phyloP scores from a whole-genome alignment of 2,329 filamentous ascomycete species.

The Cladobotryum protrusum region DNA sequence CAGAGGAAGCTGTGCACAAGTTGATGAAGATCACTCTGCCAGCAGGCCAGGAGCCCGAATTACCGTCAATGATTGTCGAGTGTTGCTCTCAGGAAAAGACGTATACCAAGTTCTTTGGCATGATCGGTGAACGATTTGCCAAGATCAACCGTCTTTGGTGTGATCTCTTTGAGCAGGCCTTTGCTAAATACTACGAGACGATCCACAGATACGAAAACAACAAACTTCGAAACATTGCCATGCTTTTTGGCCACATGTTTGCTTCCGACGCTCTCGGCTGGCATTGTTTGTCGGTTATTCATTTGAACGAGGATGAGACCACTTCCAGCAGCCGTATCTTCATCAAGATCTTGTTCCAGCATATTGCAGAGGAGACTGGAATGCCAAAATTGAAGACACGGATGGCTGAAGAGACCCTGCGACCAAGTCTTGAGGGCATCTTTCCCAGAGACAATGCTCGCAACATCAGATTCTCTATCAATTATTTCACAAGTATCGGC shows the following conservation, averaged over 20 bases:
- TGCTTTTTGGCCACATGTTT: constrained; percentile 89
- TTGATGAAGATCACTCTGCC: constrained; percentile 91
- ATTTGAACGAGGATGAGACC: constrained; percentile 93
- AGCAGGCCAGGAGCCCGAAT: constrained; percentile 75
- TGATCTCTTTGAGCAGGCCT: constrained; percentile 84
- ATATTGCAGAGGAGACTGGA: constrained; percentile 80
- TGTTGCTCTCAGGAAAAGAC: constrained; percentile 95
- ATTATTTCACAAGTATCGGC: constrained; percentile 97
- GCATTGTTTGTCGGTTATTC: constrained; percentile 80
- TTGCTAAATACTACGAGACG: constrained; percentile 91
- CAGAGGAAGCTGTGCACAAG: constrained; percentile 96
- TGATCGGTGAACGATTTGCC: constrained; percentile 90
- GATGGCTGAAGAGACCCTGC: constrained; percentile 71
- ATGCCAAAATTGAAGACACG: constrained; percentile 71
- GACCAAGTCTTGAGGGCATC: constrained; percentile 72
- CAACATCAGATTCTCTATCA: constrained; percentile 95
- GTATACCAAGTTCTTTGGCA: constrained; percentile 94
- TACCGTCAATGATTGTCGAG: constrained; percentile 95
- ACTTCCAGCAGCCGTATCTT: constrained; percentile 96
- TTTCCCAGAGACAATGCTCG: constrained; percentile 86
- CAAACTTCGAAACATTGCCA: constrained; percentile 85
- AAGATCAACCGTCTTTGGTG: constrained; percentile 95
- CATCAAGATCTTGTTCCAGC: constrained; percentile 95
- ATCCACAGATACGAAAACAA: constrained; percentile 98
- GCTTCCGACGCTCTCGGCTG: constrained; percentile 84